Evolutionary conservation across 2,329 filamentous ascomycete species (phyloP).

Genomic region (Alternaria tenuissima): DNA sequence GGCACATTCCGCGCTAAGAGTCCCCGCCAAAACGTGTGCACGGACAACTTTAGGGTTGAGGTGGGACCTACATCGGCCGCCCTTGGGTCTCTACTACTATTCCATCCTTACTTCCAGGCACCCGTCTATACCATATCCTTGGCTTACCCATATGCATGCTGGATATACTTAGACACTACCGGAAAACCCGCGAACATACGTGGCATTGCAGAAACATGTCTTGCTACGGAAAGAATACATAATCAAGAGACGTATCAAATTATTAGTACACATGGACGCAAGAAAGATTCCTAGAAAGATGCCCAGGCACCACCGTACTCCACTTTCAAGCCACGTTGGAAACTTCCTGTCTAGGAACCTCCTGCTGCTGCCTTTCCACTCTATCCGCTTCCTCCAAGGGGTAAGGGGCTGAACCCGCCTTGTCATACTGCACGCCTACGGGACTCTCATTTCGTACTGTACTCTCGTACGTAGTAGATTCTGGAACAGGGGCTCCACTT

Average conservation of each 20-base stretch:
- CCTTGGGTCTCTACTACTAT: background rate
- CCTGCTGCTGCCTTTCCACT: slow-evolving; percentile 30
- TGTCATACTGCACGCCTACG: slow-evolving; percentile 33
- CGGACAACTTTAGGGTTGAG: slow-evolving; percentile 21
- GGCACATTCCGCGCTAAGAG: slow-evolving; percentile 40
- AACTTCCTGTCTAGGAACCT: slow-evolving; percentile 13
- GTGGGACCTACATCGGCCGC: slow-evolving; percentile 9
- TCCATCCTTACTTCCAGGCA: slow-evolving; percentile 18
- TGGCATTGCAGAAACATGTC: background rate
- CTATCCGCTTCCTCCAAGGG: slow-evolving; percentile 43
- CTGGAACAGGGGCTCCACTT: slow-evolving; percentile 10
- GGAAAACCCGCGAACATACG: background rate
- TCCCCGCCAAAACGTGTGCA: slow-evolving; percentile 33
- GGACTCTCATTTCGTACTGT: slow-evolving; percentile 30
- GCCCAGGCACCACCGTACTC: background rate
- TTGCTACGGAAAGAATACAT: background rate
- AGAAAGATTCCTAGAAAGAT: slow-evolving; percentile 10
- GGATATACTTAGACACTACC: background rate
- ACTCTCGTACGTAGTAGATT: slow-evolving; percentile 14
- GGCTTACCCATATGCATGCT: background rate
- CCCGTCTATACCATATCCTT: background rate
- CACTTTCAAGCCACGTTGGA: slow-evolving; percentile 18
- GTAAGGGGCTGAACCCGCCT: slow-evolving; percentile 38
- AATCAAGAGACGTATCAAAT: slow-evolving; percentile 13
- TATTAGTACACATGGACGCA: slow-evolving; percentile 28